A percentile compares a stretch with the other conserved stretches of the same genome.
phyloP scores from a whole-genome alignment of 331 rosid species.

The Acacia concinna region DNA sequence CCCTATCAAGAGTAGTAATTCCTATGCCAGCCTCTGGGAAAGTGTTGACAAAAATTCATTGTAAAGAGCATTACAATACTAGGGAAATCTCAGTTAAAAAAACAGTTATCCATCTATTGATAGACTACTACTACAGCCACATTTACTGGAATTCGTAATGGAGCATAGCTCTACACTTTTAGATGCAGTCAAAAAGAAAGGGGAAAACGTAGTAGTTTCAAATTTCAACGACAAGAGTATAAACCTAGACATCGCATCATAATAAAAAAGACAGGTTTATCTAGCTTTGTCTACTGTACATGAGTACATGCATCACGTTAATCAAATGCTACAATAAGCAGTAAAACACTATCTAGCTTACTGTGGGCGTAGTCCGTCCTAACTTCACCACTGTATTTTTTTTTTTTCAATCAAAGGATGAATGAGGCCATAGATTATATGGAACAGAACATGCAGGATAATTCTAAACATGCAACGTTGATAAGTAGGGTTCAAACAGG shows the following conservation, averaged over 20 bases:
- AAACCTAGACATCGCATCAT: slow-evolving; percentile 3
- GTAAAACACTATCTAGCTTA: slow-evolving; percentile 34
- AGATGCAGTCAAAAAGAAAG: neutral
- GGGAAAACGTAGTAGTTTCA: neutral
- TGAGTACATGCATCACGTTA: slow-evolving; percentile 33
- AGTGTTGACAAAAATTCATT: neutral
- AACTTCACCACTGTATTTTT: slow-evolving; percentile 24
- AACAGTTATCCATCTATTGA: neutral
- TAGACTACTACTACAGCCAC: neutral
- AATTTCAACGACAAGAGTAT: neutral
- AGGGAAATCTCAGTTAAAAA: neutral
- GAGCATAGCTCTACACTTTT: neutral
- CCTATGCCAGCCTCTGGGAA: no score
- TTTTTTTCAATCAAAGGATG: slow-evolving; percentile 26
- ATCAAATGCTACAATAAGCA: slow-evolving; percentile 35
- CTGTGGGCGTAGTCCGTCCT: slow-evolving; percentile 37
- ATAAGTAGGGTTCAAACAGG: neutral
- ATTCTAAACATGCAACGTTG: neutral
- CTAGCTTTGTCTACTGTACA: slow-evolving; percentile 31
- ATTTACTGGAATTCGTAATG: no score
- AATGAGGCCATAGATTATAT: neutral
- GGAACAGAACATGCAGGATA: slow-evolving; percentile 15
- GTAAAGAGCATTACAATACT: neutral
- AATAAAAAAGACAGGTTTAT: slow-evolving; percentile 11
- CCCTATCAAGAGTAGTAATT: no score